Evolutionary conservation across 257 asterid species (phyloP).

Genomic region (Solanum raphanifolium): DNA sequence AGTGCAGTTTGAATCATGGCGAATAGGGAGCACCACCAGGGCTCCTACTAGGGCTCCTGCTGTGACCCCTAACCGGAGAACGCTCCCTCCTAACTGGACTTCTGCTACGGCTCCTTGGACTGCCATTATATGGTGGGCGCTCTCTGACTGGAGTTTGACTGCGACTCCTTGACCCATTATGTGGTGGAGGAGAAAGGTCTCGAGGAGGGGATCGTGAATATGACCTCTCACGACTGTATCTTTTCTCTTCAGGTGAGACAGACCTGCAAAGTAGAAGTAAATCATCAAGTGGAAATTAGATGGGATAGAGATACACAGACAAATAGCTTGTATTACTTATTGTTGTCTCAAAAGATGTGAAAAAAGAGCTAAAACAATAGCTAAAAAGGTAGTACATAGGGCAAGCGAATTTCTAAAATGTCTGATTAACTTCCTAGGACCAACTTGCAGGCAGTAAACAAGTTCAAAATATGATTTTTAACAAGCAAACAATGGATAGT

Average conservation of each 20-base stretch:
- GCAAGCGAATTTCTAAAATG: not conserved
- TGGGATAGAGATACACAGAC: not conserved
- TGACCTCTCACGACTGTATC: constrained; percentile 61
- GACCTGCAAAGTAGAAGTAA: constrained; percentile 36
- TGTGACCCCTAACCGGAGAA: constrained; percentile 7
- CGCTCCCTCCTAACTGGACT: constrained; percentile 44
- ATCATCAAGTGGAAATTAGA: not conserved
- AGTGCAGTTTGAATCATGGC: not conserved
- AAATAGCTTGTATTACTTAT: not conserved
- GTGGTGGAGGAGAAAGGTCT: constrained; percentile 9
- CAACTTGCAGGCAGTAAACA: not conserved
- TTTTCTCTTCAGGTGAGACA: constrained; percentile 48
- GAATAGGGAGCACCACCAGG: not conserved
- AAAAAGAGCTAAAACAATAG: not conserved
- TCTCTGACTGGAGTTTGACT: constrained; percentile 41
- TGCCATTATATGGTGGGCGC: constrained; percentile 38
- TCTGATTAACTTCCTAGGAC: not conserved
- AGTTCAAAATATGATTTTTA: not conserved
- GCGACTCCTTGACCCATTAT: constrained; percentile 30
- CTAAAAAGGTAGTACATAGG: not conserved
- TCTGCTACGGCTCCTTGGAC: constrained; percentile 39
- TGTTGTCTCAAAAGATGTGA: not conserved
- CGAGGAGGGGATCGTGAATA: constrained; percentile 38
- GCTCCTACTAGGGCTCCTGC: constrained; percentile 15
- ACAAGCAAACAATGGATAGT: not conserved